A percentile compares a stretch with the other conserved stretches of the same genome.
Evolutionary conservation across 1,284 basidiomycete genomes (phyloP).

Genomic region (Coniferiporia weirii): DNA sequence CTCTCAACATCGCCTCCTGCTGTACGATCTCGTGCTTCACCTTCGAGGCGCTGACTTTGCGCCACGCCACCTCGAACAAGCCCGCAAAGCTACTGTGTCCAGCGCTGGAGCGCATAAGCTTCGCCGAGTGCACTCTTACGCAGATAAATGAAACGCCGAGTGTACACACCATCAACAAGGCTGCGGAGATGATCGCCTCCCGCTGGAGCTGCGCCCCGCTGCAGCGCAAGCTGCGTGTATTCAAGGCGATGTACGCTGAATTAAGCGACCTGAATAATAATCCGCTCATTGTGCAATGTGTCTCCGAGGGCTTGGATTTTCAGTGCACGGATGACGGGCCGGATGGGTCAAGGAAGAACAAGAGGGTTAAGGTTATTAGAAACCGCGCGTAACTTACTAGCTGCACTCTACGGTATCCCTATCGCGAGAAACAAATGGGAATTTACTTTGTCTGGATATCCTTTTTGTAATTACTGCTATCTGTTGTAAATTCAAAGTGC

Average conservation of each 20-base stretch:
- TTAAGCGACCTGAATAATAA: not conserved
- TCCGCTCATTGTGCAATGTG: not conserved
- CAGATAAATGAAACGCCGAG: no score
- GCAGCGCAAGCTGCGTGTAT: not conserved
- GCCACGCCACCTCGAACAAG: not conserved
- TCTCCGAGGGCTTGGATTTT: not conserved
- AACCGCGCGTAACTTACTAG: not conserved
- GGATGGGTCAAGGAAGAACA: not conserved
- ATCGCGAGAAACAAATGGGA: no score
- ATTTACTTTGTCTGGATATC: no score
- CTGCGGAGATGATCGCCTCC: not conserved
- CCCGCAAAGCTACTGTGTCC: not conserved
- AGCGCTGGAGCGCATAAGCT: not conserved
- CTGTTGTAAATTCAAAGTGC: no score
- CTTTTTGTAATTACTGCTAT: no score
- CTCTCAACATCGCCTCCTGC: not conserved
- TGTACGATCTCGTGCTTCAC: not conserved
- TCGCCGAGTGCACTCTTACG: not conserved
- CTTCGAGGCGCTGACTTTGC: not conserved
- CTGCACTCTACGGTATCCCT: no score
- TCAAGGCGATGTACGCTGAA: not conserved
- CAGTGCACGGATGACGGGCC: not conserved
- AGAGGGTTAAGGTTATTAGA: not conserved
- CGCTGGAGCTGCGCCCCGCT: not conserved
- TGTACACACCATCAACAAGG: not conserved